phyloP scores from a whole-genome alignment of 2,329 filamentous ascomycete genomes.

The Neopestalotiopsis rosae region DNA sequence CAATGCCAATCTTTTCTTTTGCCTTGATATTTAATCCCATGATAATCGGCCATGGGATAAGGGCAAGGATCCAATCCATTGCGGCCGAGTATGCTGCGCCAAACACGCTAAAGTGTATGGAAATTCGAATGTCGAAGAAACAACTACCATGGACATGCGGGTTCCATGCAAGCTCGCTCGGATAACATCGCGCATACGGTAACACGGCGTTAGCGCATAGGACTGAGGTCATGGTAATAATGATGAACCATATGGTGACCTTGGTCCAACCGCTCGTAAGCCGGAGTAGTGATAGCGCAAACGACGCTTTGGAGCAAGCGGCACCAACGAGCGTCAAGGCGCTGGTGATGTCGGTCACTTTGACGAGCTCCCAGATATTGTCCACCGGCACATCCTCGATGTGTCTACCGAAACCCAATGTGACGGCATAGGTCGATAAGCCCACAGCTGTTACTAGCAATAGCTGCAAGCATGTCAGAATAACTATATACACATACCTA shows the following conservation, averaged over 20 bases:
- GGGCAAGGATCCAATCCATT: conserved; percentile 42
- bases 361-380: neutral
- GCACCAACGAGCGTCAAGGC: conserved; percentile 33
- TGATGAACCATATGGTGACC: conserved; percentile 36
- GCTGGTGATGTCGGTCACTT: conserved; percentile 6
- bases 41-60: conserved; percentile 44
- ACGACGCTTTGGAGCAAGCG: conserved; percentile 45
- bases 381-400: conserved; percentile 6
- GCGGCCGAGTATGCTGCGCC: conserved; percentile 32
- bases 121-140: conserved; percentile 24
- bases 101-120: conserved; percentile 27
- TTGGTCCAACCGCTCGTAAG: conserved; percentile 33
- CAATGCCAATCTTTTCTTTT: conserved; percentile 43
- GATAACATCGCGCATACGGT: conserved; percentile 26
- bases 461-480: neutral
- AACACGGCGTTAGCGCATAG: conserved; percentile 31
- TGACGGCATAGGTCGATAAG: conserved; percentile 11
- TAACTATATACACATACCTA: neutral
- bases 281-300: conserved; percentile 40
- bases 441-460: neutral
- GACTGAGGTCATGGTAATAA: conserved; percentile 34
- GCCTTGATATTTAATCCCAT: conserved; percentile 40
- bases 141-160: conserved; percentile 20
- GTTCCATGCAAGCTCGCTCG: conserved; percentile 22
- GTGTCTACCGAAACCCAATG: conserved; percentile 19